Conservation (phyloP, 139 green algal species). For the Gonium pectorale region DNA sequence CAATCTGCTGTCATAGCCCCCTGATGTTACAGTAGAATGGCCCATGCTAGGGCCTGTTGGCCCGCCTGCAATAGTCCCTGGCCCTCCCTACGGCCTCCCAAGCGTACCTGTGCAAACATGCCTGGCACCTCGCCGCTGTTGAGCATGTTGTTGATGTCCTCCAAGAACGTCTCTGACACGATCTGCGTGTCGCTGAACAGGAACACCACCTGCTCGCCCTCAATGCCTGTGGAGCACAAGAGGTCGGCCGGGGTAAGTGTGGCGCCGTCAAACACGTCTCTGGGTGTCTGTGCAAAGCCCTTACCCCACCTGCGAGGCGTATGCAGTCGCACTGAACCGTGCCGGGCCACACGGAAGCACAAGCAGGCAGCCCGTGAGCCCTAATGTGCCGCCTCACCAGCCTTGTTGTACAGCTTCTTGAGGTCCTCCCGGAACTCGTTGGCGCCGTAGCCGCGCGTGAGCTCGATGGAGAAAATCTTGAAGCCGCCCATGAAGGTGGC, state of each 20-base stretch:
- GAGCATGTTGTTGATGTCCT: conserved; percentile 92
- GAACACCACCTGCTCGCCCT: conserved; percentile 79
- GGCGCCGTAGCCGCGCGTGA: conserved; percentile 72
- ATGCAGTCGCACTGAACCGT: too few relatives aligned
- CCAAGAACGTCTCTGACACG: conserved; percentile 79
- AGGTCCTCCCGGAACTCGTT: conserved; percentile 88
- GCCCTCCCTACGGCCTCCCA: too few relatives aligned
- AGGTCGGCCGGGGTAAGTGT: neutral
- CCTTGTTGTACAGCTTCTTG: conserved; percentile 81
- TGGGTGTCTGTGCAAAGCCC: too few relatives aligned
- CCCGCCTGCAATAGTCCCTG: conserved; percentile 55
- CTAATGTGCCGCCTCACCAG: too few relatives aligned
- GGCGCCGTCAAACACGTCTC: too few relatives aligned
- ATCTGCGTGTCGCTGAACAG: conserved; percentile 87
- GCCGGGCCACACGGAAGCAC: too few relatives aligned
- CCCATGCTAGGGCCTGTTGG: conserved; percentile 73
- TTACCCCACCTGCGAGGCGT: too few relatives aligned
- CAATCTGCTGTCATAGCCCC: too few relatives aligned
- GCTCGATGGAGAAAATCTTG: conserved; percentile 76
- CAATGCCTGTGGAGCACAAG: conserved; percentile 60
- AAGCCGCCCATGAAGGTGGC: conserved; percentile 79
- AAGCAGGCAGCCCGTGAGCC: too few relatives aligned
- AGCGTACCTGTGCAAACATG: conserved; percentile 52
- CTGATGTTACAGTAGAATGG: conserved; percentile 65
- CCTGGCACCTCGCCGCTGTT: conserved; percentile 85